Evolutionary conservation across 345 rosid genomes (phyloP).

Genomic region (Gossypioides kirkii): DNA sequence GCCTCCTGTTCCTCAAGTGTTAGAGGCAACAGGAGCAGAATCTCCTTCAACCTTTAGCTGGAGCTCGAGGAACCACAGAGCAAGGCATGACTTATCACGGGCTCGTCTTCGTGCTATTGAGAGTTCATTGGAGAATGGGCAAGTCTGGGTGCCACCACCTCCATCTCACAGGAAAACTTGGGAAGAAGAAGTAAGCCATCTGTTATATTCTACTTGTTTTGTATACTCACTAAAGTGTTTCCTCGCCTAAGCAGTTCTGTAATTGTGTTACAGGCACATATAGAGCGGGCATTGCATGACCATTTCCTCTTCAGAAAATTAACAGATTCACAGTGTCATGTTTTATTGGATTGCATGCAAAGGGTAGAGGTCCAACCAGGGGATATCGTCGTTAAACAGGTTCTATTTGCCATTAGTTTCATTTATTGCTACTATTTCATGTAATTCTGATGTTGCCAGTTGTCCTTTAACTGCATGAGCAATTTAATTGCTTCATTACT

Average conservation of each 20-base stretch:
- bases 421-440: slow-evolving; percentile 3
- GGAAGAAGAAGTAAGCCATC: slow-evolving; percentile 88
- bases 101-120: slow-evolving; percentile 93
- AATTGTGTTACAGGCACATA: slow-evolving; percentile 66
- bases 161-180: slow-evolving; percentile 91
- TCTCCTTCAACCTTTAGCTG: slow-evolving; percentile 78
- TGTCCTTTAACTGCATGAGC: neutral
- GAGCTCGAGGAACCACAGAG: slow-evolving; percentile 69
- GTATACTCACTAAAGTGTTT: slow-evolving; percentile 4
- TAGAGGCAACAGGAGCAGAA: slow-evolving; percentile 80
- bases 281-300: slow-evolving; percentile 77
- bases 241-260: slow-evolving; percentile 12
- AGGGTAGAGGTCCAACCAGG: slow-evolving; percentile 87
- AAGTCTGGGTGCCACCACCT: slow-evolving; percentile 85
- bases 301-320: slow-evolving; percentile 99
- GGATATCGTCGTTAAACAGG: slow-evolving; percentile 92
- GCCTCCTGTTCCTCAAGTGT: slow-evolving; percentile 65
- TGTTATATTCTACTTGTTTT: slow-evolving; percentile 1
- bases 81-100: slow-evolving; percentile 84
- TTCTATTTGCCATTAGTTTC: slow-evolving; percentile 15
- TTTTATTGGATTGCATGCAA: slow-evolving; percentile 96
- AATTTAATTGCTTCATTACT: neutral
- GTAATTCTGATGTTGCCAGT: neutral
- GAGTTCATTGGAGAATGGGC: slow-evolving; percentile 82
- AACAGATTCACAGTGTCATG: slow-evolving; percentile 85